phyloP scores from a whole-genome alignment of 1,284 basidiomycete genomes.

The Singerocomus inundabilis region DNA sequence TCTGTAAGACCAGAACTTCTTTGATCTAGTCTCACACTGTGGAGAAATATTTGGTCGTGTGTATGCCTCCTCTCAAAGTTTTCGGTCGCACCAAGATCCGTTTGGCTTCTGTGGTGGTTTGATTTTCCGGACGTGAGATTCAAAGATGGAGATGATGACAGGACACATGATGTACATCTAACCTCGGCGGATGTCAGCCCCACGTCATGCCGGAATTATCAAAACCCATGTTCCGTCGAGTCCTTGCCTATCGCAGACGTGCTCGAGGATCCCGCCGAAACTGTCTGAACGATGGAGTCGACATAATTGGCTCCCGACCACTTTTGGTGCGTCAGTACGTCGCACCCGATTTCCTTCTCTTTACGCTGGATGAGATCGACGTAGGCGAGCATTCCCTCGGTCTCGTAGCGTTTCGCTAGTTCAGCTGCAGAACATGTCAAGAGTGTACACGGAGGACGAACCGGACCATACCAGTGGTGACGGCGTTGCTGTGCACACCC shows the following conservation, averaged over 20 bases:
- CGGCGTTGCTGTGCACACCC: slow-evolving; percentile 84
- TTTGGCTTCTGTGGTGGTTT: slow-evolving; percentile 5
- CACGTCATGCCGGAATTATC: slow-evolving; percentile 26
- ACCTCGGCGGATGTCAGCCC: slow-evolving; percentile 1
- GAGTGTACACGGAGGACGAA: background rate
- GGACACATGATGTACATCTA: slow-evolving; percentile 4
- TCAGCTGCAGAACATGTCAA: slow-evolving; percentile 50
- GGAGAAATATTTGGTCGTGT: background rate
- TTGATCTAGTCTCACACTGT: background rate
- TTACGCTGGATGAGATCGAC: slow-evolving; percentile 82
- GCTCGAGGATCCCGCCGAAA: slow-evolving; percentile 81
- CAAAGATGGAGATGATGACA: slow-evolving; percentile 2
- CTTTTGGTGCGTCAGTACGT: slow-evolving; percentile 91
- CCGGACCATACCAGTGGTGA: slow-evolving; percentile 60
- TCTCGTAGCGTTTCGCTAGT: slow-evolving; percentile 72
- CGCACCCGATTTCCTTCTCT: slow-evolving; percentile 89
- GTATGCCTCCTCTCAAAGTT: background rate
- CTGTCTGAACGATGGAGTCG: slow-evolving; percentile 72
- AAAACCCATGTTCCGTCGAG: slow-evolving; percentile 84
- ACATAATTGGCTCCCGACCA: slow-evolving; percentile 91
- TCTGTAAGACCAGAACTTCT: slow-evolving; percentile 3
- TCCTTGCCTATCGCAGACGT: slow-evolving; percentile 80
- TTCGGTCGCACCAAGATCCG: slow-evolving; percentile 18
- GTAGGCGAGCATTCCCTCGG: slow-evolving; percentile 86
- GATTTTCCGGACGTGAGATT: slow-evolving; percentile 7